These are phyloP conservation scores for Dipodascopsis uninucleata DNA, from an alignment of 805 yeast genomes.

Conservation along the genomic window DNA sequence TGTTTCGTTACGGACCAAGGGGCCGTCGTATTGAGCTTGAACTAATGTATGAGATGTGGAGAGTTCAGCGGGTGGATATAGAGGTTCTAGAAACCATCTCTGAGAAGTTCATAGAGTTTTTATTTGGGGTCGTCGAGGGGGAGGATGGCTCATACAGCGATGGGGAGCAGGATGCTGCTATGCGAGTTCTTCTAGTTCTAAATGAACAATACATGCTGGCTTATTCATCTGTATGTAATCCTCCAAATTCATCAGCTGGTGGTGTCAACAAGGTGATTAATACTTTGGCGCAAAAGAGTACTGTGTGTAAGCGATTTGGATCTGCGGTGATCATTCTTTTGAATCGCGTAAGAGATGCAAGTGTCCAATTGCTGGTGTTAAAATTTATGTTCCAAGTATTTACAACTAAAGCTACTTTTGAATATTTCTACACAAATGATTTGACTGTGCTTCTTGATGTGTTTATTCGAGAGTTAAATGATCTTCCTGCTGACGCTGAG, in stretches of 20 bases:
- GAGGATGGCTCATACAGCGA: slow-evolving; percentile 43
- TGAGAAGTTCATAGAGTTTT: slow-evolving; percentile 45
- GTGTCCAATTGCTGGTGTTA: slow-evolving; percentile 71
- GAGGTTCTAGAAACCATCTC: slow-evolving; percentile 45
- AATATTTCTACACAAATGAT: slow-evolving; percentile 77
- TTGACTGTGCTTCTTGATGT: slow-evolving; percentile 80
- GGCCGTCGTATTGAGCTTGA: slow-evolving; percentile 50
- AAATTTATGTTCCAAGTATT: slow-evolving; percentile 73
- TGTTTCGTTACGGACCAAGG: no score
- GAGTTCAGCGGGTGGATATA: slow-evolving; percentile 44
- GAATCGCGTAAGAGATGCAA: slow-evolving; percentile 63
- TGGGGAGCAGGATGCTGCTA: slow-evolving; percentile 60
- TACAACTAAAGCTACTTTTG: slow-evolving; percentile 60
- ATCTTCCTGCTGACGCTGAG: slow-evolving; percentile 57
- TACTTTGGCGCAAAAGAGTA: slow-evolving; percentile 46
- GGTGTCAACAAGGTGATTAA: slow-evolving; percentile 52
- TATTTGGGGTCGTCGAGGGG: slow-evolving; percentile 47
- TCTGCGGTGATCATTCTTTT: slow-evolving; percentile 70
- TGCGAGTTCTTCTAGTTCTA: slow-evolving; percentile 66
- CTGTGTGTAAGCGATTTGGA: slow-evolving; percentile 52
- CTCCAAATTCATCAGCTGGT: neutral
- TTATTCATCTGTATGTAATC: slow-evolving; percentile 26
- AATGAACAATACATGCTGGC: slow-evolving; percentile 86
- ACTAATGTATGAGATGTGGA: slow-evolving; percentile 53
- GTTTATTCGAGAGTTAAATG: slow-evolving; percentile 70